These are phyloP conservation scores for Gymnopilus dilepis DNA, from an alignment of 768 basidiomycete species.

Conservation along the genomic window DNA sequence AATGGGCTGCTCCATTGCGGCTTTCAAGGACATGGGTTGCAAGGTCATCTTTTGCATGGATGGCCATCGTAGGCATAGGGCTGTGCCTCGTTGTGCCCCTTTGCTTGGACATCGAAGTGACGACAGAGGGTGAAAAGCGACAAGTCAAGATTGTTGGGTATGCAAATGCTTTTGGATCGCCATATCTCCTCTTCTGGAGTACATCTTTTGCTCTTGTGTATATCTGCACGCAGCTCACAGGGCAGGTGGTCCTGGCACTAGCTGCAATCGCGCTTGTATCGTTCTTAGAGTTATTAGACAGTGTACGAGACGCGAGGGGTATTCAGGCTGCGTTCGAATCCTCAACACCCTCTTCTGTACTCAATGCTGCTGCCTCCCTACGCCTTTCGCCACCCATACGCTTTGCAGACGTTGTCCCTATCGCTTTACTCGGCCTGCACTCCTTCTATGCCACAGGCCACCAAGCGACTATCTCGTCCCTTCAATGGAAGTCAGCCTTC, in stretches of 20 bases:
- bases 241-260: slow-evolving; percentile 77
- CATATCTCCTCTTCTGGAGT: slow-evolving; percentile 84
- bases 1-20: slow-evolving; percentile 51
- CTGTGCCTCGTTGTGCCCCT: slow-evolving; percentile 79
- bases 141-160: slow-evolving; percentile 72
- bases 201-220: slow-evolving; percentile 67
- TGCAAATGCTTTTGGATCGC: slow-evolving; percentile 88
- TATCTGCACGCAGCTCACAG: slow-evolving; percentile 76
- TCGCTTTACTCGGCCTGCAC: slow-evolving; percentile 79
- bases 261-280: slow-evolving; percentile 70
- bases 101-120: slow-evolving; percentile 66
- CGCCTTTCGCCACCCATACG: slow-evolving; percentile 40
- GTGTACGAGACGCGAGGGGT: slow-evolving; percentile 70
- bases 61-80: slow-evolving; percentile 56
- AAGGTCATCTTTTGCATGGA: slow-evolving; percentile 54
- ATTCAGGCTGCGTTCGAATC: slow-evolving; percentile 58
- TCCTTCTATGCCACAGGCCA: slow-evolving; percentile 91
- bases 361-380: slow-evolving; percentile 38
- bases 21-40: slow-evolving; percentile 64
- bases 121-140: slow-evolving; percentile 26
- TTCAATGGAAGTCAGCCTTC: slow-evolving; percentile 97
- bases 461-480: slow-evolving; percentile 83
- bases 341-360: slow-evolving; percentile 47
- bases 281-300: slow-evolving; percentile 82
- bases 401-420: slow-evolving; percentile 73